phyloP scores from a whole-genome alignment of 176 grass and related monocot genomes.

The Puya raimondii region DNA sequence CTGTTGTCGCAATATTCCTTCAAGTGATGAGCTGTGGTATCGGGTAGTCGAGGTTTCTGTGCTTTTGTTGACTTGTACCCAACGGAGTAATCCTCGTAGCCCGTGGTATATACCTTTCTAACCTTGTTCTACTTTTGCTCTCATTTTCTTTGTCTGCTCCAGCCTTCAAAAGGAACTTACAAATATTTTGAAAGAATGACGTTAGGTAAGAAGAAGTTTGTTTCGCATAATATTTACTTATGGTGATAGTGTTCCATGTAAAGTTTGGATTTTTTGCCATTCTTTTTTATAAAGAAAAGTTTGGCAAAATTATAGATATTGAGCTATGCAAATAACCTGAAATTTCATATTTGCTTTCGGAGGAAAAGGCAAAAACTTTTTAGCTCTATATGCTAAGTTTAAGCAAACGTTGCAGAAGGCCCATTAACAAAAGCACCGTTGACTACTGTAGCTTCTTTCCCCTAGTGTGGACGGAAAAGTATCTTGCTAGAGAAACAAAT shows the following conservation, averaged over 20 bases:
- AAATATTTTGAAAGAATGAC: neutral
- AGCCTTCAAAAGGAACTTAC: neutral
- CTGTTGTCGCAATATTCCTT: slow-evolving; percentile 65
- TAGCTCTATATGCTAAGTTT: neutral
- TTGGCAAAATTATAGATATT: neutral
- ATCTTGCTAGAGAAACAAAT: too few relatives aligned
- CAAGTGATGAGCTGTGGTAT: slow-evolving; percentile 66
- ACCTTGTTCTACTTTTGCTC: slow-evolving; percentile 3
- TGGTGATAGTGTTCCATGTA: neutral
- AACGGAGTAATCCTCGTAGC: slow-evolving; percentile 58
- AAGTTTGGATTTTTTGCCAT: neutral
- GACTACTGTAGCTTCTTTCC: neutral
- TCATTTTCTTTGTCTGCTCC: neutral
- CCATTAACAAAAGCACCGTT: neutral
- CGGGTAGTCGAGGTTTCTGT: slow-evolving; percentile 58
- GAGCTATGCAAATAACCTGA: neutral
- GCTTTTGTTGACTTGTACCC: slow-evolving; percentile 52
- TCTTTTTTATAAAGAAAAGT: neutral
- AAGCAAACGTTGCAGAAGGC: neutral
- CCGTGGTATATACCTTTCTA: slow-evolving; percentile 41
- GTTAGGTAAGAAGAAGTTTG: neutral
- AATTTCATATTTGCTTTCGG: neutral
- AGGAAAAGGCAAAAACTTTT: neutral
- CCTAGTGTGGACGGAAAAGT: neutral
- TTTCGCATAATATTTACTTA: neutral